Conservation (phyloP, 2,329 filamentous ascomycete genomes). For the Aspergillus latus region DNA sequence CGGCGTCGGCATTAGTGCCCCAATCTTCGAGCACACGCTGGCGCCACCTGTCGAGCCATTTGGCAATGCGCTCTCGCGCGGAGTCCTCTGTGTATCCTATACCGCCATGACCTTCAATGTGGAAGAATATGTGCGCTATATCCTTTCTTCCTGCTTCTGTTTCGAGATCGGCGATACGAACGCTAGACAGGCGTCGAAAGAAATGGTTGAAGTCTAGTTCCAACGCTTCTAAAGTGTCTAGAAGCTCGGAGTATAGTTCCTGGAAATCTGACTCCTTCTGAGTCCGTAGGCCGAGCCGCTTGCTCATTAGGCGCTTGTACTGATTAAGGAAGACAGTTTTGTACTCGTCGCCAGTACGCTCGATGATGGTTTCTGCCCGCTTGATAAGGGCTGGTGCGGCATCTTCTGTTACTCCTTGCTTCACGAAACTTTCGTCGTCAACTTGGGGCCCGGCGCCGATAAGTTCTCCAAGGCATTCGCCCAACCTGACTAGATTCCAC, state of each 20-base stretch:
- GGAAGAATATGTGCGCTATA: slow-evolving; percentile 75
- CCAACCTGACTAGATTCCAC: slow-evolving; percentile 95
- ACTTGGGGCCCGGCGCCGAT: slow-evolving; percentile 73
- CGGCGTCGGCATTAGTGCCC: slow-evolving; percentile 50
- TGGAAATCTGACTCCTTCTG: slow-evolving; percentile 75
- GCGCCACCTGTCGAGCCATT: slow-evolving; percentile 82
- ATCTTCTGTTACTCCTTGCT: slow-evolving; percentile 70
- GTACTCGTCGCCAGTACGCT: slow-evolving; percentile 79
- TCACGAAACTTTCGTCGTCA: slow-evolving; percentile 69
- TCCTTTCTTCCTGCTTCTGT: slow-evolving; percentile 64
- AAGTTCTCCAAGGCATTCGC: slow-evolving; percentile 83
- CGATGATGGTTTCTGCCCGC: slow-evolving; percentile 81
- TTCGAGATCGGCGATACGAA: slow-evolving; percentile 63
- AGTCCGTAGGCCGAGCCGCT: slow-evolving; percentile 71
- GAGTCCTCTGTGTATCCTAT: slow-evolving; percentile 61
- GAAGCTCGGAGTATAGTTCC: slow-evolving; percentile 72
- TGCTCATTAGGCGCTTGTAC: slow-evolving; percentile 82
- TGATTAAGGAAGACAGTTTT: slow-evolving; percentile 83
- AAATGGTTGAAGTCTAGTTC: slow-evolving; percentile 94
- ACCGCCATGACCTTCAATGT: slow-evolving; percentile 66
- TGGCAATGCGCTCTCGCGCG: slow-evolving; percentile 65
- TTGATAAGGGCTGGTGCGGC: slow-evolving; percentile 68
- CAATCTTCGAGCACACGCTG: slow-evolving; percentile 73
- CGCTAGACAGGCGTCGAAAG: slow-evolving; percentile 72
- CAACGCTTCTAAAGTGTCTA: slow-evolving; percentile 77